Evolutionary conservation across 306 rosid genomes (phyloP), one percentile per base, ranked within the genome.

Genomic region (Cicer pinnatifidum): DNA sequence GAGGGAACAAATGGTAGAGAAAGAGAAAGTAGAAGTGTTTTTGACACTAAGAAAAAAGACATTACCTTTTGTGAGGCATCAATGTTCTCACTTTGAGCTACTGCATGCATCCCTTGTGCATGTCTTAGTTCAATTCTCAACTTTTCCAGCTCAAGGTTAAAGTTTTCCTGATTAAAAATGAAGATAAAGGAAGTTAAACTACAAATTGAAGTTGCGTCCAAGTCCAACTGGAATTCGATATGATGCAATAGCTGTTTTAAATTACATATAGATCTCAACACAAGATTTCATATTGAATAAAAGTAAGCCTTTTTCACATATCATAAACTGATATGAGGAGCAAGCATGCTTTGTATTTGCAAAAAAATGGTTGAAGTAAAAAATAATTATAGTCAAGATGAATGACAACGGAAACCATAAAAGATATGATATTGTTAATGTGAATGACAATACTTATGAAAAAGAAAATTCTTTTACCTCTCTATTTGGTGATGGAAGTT

Each of bases 81-180:
- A 15, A 81, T 69, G 68, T 76, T 91, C 85, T 89, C 96, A 6
- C 72, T 90, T 82, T 87, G 93, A 78, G 93, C 97, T 57, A 91
- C 66, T 23, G 96, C 92, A 54, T 84, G 86, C 91, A 94, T 86
- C 84, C 93, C 99, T 82, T 84, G 92, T 56, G 80, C 97, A 81
- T 90, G 96, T 81, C 89, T 90, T 67, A 94, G 90, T 78, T 94
- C 93, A 70, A 82, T 84, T 84, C 96, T 91, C 81, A 94, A 81
- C 87, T 85, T 87, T 82, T 94, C 96, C 71, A 94, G 85, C 88
- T 90, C 97, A 73, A 91, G 79, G 85, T 81, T 82, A 47, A 91
- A 19, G 63, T 75, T 75, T 37, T 12, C 87, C 99, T 94, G 92
- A 73, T 72, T 16, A 67, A 43, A 78, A 75, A 73, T 28, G 69